Percentiles rank a stretch among this genome's conserved stretches.
These are phyloP conservation scores for Alectoria sarmentosa DNA, from an alignment of 495 filamentous ascomycete species.

Conservation along the genomic window DNA sequence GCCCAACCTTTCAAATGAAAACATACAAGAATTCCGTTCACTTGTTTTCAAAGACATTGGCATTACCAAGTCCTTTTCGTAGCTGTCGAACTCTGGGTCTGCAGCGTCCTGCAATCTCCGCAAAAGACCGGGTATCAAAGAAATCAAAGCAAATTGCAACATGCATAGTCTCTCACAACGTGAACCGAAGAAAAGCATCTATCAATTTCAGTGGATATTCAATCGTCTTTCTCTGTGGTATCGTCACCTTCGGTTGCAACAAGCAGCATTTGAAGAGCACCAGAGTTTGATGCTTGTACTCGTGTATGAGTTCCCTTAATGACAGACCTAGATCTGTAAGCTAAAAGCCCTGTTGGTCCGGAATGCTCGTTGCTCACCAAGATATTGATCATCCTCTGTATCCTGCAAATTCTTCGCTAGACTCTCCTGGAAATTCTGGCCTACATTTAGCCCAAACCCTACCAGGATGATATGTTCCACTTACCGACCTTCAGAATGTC, in stretches of 20 bases:
- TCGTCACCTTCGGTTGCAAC: constrained; percentile 80
- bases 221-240: background rate
- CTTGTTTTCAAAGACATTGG: constrained; percentile 87
- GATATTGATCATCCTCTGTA: constrained; percentile 72
- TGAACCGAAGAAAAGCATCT: constrained; percentile 99
- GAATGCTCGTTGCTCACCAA: constrained; percentile 49
- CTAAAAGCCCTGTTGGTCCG: constrained; percentile 16
- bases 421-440: constrained; percentile 82
- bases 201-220: constrained; percentile 14
- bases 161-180: constrained; percentile 93
- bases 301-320: constrained; percentile 82
- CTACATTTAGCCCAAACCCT: constrained; percentile 9
- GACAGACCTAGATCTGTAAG: constrained; percentile 54
- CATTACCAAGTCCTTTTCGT: constrained; percentile 64
- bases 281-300: constrained; percentile 88
- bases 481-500: constrained; percentile 60
- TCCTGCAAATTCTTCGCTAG: constrained; percentile 59
- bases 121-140: constrained; percentile 85
- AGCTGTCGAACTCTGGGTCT: constrained; percentile 79
- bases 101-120: constrained; percentile 83
- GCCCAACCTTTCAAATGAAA: background rate
- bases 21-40: constrained; percentile 69
- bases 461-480: constrained; percentile 10
- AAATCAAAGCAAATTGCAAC: constrained; percentile 95
- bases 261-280: constrained; percentile 90